A percentile compares a stretch with the other conserved stretches of the same genome.
These are phyloP conservation scores for Populus euphratica DNA, from an alignment of 345 rosid species.

Conservation along the genomic window DNA sequence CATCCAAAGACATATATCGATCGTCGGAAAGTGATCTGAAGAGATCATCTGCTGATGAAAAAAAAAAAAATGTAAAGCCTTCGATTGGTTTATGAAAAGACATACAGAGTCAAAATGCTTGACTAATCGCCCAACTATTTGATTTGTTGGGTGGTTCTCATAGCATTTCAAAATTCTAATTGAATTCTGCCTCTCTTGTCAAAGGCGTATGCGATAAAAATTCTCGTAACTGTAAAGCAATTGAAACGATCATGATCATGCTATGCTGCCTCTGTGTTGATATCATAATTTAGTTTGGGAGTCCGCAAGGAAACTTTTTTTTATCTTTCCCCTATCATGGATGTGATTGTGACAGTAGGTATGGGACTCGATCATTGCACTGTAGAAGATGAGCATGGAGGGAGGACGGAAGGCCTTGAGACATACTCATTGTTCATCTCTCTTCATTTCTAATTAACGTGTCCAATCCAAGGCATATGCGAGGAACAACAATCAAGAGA, in stretches of 20 bases:
- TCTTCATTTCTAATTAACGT: neutral
- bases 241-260: neutral
- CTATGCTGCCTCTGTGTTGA: neutral
- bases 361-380: constrained; percentile 1
- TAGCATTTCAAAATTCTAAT: neutral
- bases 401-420: neutral
- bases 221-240: constrained; percentile 4
- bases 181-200: neutral
- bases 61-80: neutral
- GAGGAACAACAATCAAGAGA: neutral
- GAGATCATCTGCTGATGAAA: neutral
- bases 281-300: constrained; percentile 12
- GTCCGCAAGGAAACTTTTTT: neutral
- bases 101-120: neutral
- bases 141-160: neutral
- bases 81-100: neutral
- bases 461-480: neutral
- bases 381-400: constrained; percentile 15
- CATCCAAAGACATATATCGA: too few species aligned
- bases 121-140: neutral
- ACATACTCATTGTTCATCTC: neutral
- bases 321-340: neutral
- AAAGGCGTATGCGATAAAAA: too few species aligned
- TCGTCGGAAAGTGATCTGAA: neutral
- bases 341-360: neutral